These are phyloP conservation scores for Zopfochytrium polystomum DNA, from an alignment of 371 early-diverging fungal genomes.

Conservation along the genomic window DNA sequence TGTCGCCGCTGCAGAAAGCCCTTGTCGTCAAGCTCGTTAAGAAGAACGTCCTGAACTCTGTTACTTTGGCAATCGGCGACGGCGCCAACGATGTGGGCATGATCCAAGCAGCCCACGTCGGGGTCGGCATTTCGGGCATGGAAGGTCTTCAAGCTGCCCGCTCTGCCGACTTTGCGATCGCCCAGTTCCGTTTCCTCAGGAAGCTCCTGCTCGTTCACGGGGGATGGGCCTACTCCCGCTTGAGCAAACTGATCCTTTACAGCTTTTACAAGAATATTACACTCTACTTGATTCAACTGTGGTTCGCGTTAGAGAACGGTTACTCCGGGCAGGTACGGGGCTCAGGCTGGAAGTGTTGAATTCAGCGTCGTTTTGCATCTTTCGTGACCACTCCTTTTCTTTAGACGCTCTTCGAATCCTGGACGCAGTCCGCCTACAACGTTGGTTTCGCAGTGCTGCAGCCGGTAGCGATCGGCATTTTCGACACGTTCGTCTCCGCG, in stretches of 20 bases:
- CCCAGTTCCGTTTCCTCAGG: conserved; percentile 86
- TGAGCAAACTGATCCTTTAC: conserved; percentile 77
- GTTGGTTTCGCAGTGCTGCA: conserved; percentile 82
- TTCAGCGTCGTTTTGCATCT: conserved; percentile 86
- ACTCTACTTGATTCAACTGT: conserved; percentile 22
- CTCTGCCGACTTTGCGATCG: conserved; percentile 93
- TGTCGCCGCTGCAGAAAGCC: conserved; percentile 99
- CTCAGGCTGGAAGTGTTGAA: too few species aligned
- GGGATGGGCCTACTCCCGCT: conserved; percentile 87
- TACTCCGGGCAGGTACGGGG: conserved; percentile 91
- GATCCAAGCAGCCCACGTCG: conserved; percentile 96
- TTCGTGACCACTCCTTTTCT: not conserved
- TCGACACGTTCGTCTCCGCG: conserved; percentile 87
- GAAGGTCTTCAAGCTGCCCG: conserved; percentile 98
- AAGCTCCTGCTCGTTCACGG: conserved; percentile 91
- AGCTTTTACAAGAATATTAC: conserved; percentile 72
- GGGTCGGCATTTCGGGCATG: conserved; percentile 92
- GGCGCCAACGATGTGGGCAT: conserved; percentile 99
- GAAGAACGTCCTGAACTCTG: conserved; percentile 46
- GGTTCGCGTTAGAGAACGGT: conserved; percentile 83
- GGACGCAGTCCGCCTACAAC: conserved; percentile 89
- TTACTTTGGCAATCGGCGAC: too few species aligned
- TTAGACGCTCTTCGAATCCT: conserved; percentile 84
- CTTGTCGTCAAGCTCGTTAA: conserved; percentile 87
- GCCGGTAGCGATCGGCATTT: conserved; percentile 73